Evolutionary conservation across 176 grass and related monocot species (phyloP), one percentile per base, ranked within the genome.

Genomic region (Canna indica): DNA sequence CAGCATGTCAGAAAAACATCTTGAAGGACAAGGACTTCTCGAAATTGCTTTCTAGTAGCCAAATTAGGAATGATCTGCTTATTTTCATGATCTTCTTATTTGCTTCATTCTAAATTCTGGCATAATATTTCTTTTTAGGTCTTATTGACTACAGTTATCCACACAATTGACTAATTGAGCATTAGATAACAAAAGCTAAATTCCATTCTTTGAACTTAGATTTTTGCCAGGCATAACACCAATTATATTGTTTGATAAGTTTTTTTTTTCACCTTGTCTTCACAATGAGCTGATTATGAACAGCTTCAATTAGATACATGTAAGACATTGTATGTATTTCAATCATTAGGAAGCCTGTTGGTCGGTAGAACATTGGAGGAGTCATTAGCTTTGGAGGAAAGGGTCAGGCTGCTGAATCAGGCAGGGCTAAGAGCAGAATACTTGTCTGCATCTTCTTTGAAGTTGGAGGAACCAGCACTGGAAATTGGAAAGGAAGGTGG

Each of bases 351-450:
- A 92, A 90, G 93, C 81, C 85, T 97, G 75, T 65, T 91, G 66
- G 64, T 97, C 73, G 88, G 88, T 76, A 91, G 85, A 76, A 91
- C 71, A 29, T 65, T 62, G 0, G 74, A 83, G 78, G 88, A 96
- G 64, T 79, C 82, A 58, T 46, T 58, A 24, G 85, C 58, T 62
- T 81, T 96, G 47, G 56, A 91, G 54, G 81, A 87, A 77, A 91
- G 52, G 76, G 81, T 85, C 28, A 85, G 82, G 63, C 61, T 59
- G 78, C 76, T 96, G 31, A 80, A 86, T 64, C 62, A 81, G 68
- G 85, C 88, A 53, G 86, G 88, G 62, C 74, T 96, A 71, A 68
- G 62, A 64, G 92, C 79, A 3, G 81, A 96, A 53, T 91, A 80
- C 81, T 67, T 96, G 73, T 72, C 76, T 64, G 70, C 74, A 8